A percentile compares a stretch with the other conserved stretches of the same genome.
Evolutionary conservation across 768 basidiomycete species (phyloP).

Genomic region (Auriscalpium vulgare): DNA sequence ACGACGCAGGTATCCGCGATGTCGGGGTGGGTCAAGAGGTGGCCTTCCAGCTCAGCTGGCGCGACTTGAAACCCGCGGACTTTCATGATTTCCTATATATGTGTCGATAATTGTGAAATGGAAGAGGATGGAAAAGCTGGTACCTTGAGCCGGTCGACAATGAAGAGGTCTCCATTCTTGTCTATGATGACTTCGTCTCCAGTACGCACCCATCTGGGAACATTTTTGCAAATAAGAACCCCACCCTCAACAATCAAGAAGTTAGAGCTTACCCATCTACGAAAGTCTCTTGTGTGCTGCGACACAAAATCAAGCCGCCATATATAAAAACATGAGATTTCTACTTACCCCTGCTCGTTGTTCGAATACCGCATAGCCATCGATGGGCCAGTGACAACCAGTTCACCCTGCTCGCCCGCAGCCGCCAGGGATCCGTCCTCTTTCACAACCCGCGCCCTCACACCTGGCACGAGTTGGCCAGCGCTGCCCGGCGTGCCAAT

Average conservation of each 20-base stretch:
- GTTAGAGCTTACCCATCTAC: conserved; percentile 42
- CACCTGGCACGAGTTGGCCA: conserved; percentile 41
- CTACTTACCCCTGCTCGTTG: conserved; percentile 49
- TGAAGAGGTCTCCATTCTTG: conserved; percentile 46
- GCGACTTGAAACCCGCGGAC: conserved; percentile 69
- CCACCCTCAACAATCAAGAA: neutral
- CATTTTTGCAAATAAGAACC: neutral
- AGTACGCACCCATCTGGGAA: conserved; percentile 53
- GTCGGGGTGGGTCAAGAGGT: conserved; percentile 51
- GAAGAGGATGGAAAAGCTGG: neutral
- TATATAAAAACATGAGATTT: neutral
- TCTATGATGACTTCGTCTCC: conserved; percentile 57
- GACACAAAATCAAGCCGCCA: neutral
- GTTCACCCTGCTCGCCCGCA: conserved; percentile 51
- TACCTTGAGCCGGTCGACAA: conserved; percentile 57
- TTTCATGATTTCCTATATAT: conserved; percentile 53
- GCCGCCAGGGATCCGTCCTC: conserved; percentile 44
- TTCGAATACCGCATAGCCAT: conserved; percentile 39
- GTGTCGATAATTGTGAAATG: conserved; percentile 13
- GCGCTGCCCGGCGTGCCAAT: conserved; percentile 44
- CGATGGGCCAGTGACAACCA: conserved; percentile 36
- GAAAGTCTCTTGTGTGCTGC: conserved; percentile 63
- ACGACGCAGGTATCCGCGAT: conserved; percentile 59
- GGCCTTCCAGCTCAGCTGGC: conserved; percentile 65
- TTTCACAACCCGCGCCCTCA: conserved; percentile 44